Evolutionary conservation across 352 stramenopile species (phyloP).

Genomic region (Discostella stelligera): DNA sequence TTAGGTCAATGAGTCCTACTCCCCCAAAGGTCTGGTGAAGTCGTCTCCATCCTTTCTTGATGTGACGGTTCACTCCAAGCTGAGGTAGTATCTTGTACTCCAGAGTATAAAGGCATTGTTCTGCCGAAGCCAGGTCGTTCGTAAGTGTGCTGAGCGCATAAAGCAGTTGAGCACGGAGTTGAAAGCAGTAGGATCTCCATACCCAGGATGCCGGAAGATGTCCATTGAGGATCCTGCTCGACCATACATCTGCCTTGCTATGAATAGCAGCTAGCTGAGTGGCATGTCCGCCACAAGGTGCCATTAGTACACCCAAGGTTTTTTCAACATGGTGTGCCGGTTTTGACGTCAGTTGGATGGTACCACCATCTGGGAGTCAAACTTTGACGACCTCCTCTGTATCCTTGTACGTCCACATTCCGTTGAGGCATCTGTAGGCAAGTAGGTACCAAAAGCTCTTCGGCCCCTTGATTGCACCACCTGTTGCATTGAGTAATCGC

Average conservation of each 20-base stretch:
- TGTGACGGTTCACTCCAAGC: slow-evolving; percentile 28
- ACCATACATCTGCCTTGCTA: no score
- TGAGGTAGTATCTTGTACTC: slow-evolving; percentile 12
- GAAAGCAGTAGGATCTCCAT: background rate
- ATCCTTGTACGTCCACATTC: background rate
- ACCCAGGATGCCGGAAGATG: background rate
- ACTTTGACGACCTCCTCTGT: background rate
- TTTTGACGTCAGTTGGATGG: background rate
- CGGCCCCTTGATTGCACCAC: background rate
- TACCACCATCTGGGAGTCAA: background rate
- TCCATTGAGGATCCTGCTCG: background rate
- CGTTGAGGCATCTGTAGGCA: background rate
- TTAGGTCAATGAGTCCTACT: slow-evolving; percentile 17
- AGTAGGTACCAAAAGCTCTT: slow-evolving; percentile 4
- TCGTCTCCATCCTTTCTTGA: slow-evolving; percentile 17
- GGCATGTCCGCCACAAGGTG: background rate
- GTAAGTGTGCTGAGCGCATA: slow-evolving; percentile 1
- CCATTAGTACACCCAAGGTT: background rate
- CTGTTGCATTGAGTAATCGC: background rate
- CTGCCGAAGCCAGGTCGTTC: background rate
- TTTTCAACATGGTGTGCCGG: background rate
- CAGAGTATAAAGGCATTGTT: no score
- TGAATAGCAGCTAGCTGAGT: background rate
- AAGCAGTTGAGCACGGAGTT: background rate
- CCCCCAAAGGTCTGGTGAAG: slow-evolving; percentile 24